These are phyloP conservation scores for Basipetospora sp. DNA, from an alignment of 2,329 filamentous ascomycete genomes.

Conservation along the genomic window DNA sequence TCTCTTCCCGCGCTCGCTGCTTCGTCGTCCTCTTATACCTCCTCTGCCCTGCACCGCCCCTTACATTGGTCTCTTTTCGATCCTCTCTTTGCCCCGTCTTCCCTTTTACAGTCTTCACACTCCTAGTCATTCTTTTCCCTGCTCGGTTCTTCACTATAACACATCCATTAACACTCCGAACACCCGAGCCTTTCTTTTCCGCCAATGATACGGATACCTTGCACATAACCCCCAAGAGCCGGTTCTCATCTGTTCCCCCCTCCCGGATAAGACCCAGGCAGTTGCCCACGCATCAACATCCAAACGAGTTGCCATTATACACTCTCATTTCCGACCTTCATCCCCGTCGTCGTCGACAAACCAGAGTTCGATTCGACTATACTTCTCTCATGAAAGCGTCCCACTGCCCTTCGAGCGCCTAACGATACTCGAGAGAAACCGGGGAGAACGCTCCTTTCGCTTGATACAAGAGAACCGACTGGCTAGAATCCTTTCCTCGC, in stretches of 20 bases:
- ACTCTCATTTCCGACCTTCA: slow-evolving; percentile 7
- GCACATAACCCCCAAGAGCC: slow-evolving; percentile 27
- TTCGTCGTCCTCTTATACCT: slow-evolving; percentile 33
- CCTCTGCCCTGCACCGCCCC: slow-evolving; percentile 35
- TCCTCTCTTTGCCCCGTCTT: slow-evolving; percentile 19
- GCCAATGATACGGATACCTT: too few species aligned
- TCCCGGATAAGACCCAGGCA: slow-evolving; percentile 18
- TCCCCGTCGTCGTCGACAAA: slow-evolving; percentile 4
- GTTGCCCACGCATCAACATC: slow-evolving; percentile 20
- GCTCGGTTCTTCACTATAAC: slow-evolving; percentile 19
- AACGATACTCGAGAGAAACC: neutral
- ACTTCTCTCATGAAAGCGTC: slow-evolving; percentile 2
- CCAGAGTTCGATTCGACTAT: slow-evolving; percentile 2
- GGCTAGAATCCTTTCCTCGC: slow-evolving; percentile 13
- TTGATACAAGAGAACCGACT: neutral
- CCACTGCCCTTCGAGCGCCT: neutral
- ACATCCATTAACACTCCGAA: slow-evolving; percentile 24
- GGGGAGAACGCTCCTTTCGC: neutral
- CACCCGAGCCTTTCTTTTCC: slow-evolving; percentile 2
- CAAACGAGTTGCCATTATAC: slow-evolving; percentile 23
- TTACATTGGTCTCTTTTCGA: slow-evolving; percentile 25
- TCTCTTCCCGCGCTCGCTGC: slow-evolving; percentile 21
- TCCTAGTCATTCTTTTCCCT: slow-evolving; percentile 36
- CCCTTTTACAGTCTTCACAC: slow-evolving; percentile 5
- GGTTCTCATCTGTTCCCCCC: slow-evolving; percentile 34